Conservation (phyloP, 1,284 basidiomycete species). For the Rhodotorula glutinis region DNA sequence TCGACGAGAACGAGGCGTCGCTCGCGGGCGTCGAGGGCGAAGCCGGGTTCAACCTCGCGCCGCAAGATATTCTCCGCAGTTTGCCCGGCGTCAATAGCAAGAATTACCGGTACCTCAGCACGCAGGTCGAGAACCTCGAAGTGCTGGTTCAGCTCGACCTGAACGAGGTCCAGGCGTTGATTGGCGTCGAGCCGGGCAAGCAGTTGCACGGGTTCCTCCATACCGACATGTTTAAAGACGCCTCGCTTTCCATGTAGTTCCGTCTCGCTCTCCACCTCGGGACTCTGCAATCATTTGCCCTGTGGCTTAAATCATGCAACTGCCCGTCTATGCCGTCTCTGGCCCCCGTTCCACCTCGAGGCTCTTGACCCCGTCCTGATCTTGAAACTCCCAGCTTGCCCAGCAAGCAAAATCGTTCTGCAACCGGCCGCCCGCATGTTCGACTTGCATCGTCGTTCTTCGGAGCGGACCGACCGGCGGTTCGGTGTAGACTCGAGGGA, state of each 20-base stretch:
- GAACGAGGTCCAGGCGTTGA: slow-evolving; percentile 66
- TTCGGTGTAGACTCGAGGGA: slow-evolving; percentile 28
- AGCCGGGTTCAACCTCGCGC: slow-evolving; percentile 59
- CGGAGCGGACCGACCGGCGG: slow-evolving; percentile 26
- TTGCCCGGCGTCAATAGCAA: slow-evolving; percentile 66
- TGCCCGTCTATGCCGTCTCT: not conserved
- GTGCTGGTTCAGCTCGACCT: slow-evolving; percentile 59
- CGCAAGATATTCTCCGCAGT: slow-evolving; percentile 69
- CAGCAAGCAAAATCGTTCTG: slow-evolving; percentile 36
- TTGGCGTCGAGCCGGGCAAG: slow-evolving; percentile 79
- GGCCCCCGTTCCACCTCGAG: not conserved
- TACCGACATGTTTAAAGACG: slow-evolving; percentile 51
- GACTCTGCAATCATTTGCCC: not conserved
- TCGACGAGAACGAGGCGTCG: slow-evolving; percentile 53
- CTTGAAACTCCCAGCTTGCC: slow-evolving; percentile 31
- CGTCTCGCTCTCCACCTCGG: too few species aligned
- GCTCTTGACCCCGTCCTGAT: slow-evolving; percentile 14
- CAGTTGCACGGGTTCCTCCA: slow-evolving; percentile 78
- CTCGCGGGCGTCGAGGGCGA: slow-evolving; percentile 53
- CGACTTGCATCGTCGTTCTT: slow-evolving; percentile 24
- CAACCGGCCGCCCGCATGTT: slow-evolving; percentile 32
- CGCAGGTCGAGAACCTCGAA: slow-evolving; percentile 68
- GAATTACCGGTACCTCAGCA: slow-evolving; percentile 82
- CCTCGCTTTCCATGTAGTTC: too few species aligned
- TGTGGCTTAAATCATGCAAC: not conserved